A percentile compares a stretch with the other conserved stretches of the same genome.
These are phyloP conservation scores for Magnaporthiopsis poae DNA, from an alignment of 2,329 filamentous ascomycete genomes.

Conservation along the genomic window DNA sequence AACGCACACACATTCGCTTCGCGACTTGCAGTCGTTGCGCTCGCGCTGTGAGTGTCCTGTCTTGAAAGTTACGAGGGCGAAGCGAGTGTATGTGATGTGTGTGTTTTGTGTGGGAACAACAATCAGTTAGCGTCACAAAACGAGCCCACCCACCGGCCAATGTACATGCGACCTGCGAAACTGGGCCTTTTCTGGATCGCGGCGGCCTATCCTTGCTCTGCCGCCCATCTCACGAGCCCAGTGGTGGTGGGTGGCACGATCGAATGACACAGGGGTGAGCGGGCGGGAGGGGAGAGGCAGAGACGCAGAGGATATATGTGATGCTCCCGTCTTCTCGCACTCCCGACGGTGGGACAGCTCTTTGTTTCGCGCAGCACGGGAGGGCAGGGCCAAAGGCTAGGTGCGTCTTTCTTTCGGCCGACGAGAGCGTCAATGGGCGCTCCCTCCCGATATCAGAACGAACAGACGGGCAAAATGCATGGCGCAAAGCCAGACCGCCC, in stretches of 20 bases:
- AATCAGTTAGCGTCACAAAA: neutral
- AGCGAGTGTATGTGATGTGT: too few species aligned
- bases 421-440: neutral
- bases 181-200: neutral
- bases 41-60: neutral
- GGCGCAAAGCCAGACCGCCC: neutral
- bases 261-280: neutral
- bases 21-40: neutral
- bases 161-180: neutral
- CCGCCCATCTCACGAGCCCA: neutral
- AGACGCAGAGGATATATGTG: neutral
- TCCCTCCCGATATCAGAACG: neutral
- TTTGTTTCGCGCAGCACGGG: neutral
- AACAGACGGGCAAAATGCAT: neutral
- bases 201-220: neutral
- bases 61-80: neutral
- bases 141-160: neutral
- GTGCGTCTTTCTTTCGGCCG: neutral
- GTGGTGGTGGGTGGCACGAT: neutral
- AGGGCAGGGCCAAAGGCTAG: neutral
- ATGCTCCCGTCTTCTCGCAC: neutral
- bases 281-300: neutral
- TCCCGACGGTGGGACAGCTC: neutral
- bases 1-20: neutral
- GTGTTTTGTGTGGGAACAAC: neutral